These are phyloP conservation scores for Buxus sempervirens DNA, from an alignment of 164 flowering plant species.

Conservation along the genomic window DNA sequence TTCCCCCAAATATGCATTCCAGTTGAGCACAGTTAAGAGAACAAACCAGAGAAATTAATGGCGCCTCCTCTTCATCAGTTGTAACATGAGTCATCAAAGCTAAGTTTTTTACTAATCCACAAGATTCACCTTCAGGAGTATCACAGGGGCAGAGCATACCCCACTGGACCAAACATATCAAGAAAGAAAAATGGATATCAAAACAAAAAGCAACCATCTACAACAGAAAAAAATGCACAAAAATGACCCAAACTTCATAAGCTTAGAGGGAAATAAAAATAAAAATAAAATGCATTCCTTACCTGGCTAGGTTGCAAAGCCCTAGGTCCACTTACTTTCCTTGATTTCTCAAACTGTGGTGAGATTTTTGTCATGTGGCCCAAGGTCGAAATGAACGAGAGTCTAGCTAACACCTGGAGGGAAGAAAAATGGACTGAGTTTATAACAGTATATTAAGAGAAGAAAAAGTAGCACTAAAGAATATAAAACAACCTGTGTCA, in stretches of 20 bases:
- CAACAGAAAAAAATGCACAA: not conserved
- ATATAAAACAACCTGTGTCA: constrained; percentile 67
- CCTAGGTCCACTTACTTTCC: constrained; percentile 99
- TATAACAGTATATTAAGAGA: not conserved
- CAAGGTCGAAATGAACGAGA: constrained; percentile 75
- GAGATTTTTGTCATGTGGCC: constrained; percentile 79
- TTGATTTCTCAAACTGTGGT: constrained; percentile 93
- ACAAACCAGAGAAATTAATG: constrained; percentile 69
- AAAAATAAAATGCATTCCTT: constrained; percentile 15
- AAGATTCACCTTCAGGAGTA: constrained; percentile 99
- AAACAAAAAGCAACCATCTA: not conserved
- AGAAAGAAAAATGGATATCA: not conserved
- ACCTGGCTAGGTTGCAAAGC: constrained; percentile 99
- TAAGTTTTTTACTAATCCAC: constrained; percentile 94
- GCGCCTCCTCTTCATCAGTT: constrained; percentile 88
- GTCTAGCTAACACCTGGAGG: constrained; percentile 65
- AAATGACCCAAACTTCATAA: not conserved
- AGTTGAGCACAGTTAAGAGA: not conserved
- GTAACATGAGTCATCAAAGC: constrained; percentile 98
- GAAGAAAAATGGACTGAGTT: not conserved
- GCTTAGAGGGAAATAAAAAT: not conserved
- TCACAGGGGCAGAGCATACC: constrained; percentile 99
- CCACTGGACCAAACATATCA: constrained; percentile 52
- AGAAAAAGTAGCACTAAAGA: constrained; percentile 1
- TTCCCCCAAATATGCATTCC: too few species aligned